Evolutionary conservation across 768 basidiomycete species (phyloP).

Genomic region (Russula abietina): DNA sequence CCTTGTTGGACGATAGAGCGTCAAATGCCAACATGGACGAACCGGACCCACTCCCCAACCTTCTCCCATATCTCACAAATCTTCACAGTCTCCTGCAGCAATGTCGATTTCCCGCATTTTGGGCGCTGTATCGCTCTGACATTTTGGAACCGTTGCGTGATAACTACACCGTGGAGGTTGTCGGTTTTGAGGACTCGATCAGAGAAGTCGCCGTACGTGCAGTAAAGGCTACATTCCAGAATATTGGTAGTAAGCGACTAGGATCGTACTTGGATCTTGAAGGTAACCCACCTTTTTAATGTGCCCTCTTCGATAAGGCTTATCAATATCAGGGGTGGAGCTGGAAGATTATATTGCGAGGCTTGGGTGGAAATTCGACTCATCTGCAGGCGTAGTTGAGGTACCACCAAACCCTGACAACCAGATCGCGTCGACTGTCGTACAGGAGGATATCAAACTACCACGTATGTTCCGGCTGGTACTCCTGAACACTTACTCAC

Average conservation of each 20-base stretch:
- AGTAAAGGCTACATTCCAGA: slow-evolving; percentile 71
- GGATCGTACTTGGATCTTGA: slow-evolving; percentile 64
- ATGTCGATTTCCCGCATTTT: slow-evolving; percentile 86
- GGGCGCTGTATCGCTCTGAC: slow-evolving; percentile 66
- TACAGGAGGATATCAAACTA: slow-evolving; percentile 76
- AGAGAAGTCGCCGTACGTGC: slow-evolving; percentile 71
- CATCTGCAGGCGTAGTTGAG: slow-evolving; percentile 48
- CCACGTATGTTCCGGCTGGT: slow-evolving; percentile 50
- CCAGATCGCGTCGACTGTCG: slow-evolving; percentile 78
- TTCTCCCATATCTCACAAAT: slow-evolving; percentile 61
- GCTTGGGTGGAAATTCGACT: slow-evolving; percentile 62
- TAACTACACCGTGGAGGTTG: slow-evolving; percentile 80
- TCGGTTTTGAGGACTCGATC: slow-evolving; percentile 80
- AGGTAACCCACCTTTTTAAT: slow-evolving; percentile 36
- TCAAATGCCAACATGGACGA: slow-evolving; percentile 57
- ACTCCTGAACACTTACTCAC: slow-evolving; percentile 15
- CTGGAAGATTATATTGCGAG: slow-evolving; percentile 55
- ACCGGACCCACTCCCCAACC: slow-evolving; percentile 69
- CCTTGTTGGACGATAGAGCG: slow-evolving; percentile 77
- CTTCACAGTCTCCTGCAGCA: slow-evolving; percentile 69
- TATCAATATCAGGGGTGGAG: slow-evolving; percentile 40
- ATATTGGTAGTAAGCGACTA: slow-evolving; percentile 61
- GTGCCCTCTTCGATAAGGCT: neutral
- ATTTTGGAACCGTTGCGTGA: slow-evolving; percentile 67
- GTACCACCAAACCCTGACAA: slow-evolving; percentile 84